These are phyloP conservation scores for Dendrostoma leiphaemia DNA, from an alignment of 2,329 filamentous ascomycete genomes.

Conservation along the genomic window DNA sequence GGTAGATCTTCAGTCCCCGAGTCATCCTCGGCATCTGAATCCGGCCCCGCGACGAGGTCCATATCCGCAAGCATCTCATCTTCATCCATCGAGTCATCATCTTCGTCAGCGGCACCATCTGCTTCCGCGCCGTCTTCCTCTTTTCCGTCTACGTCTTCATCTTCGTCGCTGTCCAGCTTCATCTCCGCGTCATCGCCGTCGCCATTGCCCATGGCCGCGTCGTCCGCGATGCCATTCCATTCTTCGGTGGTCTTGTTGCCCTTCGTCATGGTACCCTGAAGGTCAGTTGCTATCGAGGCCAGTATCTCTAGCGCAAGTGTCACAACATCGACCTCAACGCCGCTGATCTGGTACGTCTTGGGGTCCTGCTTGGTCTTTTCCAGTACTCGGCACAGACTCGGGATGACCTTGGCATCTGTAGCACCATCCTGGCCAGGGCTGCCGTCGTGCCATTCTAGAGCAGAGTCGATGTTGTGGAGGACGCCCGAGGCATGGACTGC, in stretches of 20 bases:
- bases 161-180: slow-evolving; percentile 18
- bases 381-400: slow-evolving; percentile 40
- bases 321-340: slow-evolving; percentile 43
- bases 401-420: slow-evolving; percentile 50
- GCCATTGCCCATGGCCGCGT: slow-evolving; percentile 33
- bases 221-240: slow-evolving; percentile 39
- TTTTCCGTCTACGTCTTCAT: slow-evolving; percentile 30
- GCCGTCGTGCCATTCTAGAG: slow-evolving; percentile 51
- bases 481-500: slow-evolving; percentile 58
- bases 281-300: slow-evolving; percentile 60
- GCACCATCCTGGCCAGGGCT: slow-evolving; percentile 46
- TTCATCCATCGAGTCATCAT: slow-evolving; percentile 49
- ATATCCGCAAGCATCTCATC: slow-evolving; percentile 48
- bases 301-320: slow-evolving; percentile 60
- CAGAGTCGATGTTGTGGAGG: slow-evolving; percentile 60
- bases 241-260: slow-evolving; percentile 38
- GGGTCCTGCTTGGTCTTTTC: slow-evolving; percentile 30
- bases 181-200: slow-evolving; percentile 26
- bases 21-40: slow-evolving; percentile 40
- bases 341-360: slow-evolving; percentile 28
- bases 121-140: slow-evolving; percentile 35
- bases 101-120: slow-evolving; percentile 35
- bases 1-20: slow-evolving; percentile 50
- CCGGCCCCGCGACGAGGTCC: slow-evolving; percentile 57
- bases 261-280: slow-evolving; percentile 51